Percentiles rank a stretch among this genome's conserved stretches.
These are phyloP conservation scores for Butyriboletus appendiculatus DNA, from an alignment of 1,284 basidiomycete species.

Conservation along the genomic window DNA sequence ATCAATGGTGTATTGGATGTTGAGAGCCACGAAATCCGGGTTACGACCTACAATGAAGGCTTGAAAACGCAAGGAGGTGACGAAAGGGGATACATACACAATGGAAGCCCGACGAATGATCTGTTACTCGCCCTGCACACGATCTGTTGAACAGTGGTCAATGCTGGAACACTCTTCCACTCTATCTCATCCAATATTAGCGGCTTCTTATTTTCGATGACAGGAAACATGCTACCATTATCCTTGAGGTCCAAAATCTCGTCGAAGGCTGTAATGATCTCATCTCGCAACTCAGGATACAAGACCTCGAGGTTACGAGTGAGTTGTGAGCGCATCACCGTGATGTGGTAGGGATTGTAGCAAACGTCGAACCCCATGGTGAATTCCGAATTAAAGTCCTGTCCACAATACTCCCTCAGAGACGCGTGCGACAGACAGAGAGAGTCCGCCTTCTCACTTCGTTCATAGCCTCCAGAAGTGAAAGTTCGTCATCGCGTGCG, in stretches of 20 bases:
- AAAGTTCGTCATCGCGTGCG: constrained; percentile 41
- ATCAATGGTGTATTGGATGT: constrained; percentile 35
- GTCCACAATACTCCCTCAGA: neutral
- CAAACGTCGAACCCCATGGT: constrained; percentile 26
- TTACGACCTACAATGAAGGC: constrained; percentile 37
- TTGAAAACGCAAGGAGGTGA: neutral
- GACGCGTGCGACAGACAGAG: rapidly evolving
- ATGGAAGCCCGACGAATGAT: constrained; percentile 40
- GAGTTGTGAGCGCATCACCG: constrained; percentile 29
- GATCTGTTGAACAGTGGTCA: constrained; percentile 25
- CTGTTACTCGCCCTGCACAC: constrained; percentile 38
- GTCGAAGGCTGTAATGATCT: constrained; percentile 31
- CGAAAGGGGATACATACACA: constrained; percentile 28
- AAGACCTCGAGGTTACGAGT: constrained; percentile 31
- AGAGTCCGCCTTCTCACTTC: constrained; percentile 31
- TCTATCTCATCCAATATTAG: neutral
- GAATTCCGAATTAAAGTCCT: constrained; percentile 25
- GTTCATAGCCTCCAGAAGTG: constrained; percentile 32
- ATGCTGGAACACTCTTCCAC: constrained; percentile 29
- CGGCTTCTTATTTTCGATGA: neutral
- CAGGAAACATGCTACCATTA: constrained; percentile 18
- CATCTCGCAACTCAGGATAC: constrained; percentile 34
- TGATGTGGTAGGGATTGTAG: constrained; percentile 29
- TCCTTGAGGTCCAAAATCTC: constrained; percentile 19
- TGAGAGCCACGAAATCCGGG: constrained; percentile 37